Evolutionary conservation across 2,329 filamentous ascomycete genomes (phyloP).

Genomic region (Clonostachys rhizophaga): DNA sequence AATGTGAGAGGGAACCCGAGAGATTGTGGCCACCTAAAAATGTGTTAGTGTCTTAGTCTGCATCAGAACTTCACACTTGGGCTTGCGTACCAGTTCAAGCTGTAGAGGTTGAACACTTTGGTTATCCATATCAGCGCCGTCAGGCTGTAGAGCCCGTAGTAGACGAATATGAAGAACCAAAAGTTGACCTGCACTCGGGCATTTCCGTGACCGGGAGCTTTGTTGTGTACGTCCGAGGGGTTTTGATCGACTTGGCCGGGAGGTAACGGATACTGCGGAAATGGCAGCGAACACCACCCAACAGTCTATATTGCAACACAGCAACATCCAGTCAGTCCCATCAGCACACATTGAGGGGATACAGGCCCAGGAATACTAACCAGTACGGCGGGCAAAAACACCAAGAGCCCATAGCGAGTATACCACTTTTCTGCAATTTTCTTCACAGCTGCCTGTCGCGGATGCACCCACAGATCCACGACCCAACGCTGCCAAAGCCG

Average conservation of each 20-base stretch:
- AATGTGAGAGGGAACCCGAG: conserved; percentile 63
- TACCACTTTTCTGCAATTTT: conserved; percentile 59
- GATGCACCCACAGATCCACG: conserved; percentile 56
- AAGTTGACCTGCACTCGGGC: conserved; percentile 63
- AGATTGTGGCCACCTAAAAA: conserved; percentile 51
- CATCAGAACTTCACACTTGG: conserved; percentile 4
- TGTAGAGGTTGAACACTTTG: conserved; percentile 68
- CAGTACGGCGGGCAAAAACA: conserved; percentile 55
- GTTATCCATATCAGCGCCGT: conserved; percentile 68
- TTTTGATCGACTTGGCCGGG: conserved; percentile 29
- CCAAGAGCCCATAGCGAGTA: conserved; percentile 55
- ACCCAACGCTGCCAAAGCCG: conserved; percentile 27
- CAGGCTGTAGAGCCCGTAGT: conserved; percentile 66
- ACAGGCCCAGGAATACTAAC: conserved; percentile 29
- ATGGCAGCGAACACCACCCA: conserved; percentile 60
- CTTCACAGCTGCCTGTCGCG: conserved; percentile 52
- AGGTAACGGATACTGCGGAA: conserved; percentile 56
- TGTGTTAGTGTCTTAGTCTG: too few relatives aligned
- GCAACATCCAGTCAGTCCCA: background rate
- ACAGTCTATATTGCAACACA: conserved; percentile 38
- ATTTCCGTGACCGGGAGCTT: conserved; percentile 56
- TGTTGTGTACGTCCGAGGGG: conserved; percentile 19
- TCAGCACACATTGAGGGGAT: background rate
- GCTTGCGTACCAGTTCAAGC: conserved; percentile 53
- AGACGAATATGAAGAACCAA: conserved; percentile 68